These are phyloP conservation scores for Euphorbia celastroides DNA, from an alignment of 441 rosid species.

Conservation along the genomic window DNA sequence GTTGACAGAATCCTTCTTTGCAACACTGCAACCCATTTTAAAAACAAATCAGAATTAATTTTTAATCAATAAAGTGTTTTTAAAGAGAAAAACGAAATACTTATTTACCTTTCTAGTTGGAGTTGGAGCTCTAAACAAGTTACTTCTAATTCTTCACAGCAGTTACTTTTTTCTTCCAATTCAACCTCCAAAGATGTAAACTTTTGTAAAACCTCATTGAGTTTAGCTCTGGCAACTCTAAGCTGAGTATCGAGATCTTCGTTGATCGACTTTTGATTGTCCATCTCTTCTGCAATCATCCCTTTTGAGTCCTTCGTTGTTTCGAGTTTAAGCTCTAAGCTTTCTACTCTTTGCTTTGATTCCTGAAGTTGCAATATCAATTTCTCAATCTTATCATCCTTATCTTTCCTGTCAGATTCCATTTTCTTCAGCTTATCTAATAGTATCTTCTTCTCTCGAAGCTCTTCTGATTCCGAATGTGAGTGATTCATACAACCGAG, in stretches of 20 bases:
- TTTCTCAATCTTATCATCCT: conserved; percentile 32
- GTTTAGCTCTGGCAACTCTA: conserved; percentile 47
- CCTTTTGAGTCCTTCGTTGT: conserved; percentile 42
- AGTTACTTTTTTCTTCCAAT: conserved; percentile 65
- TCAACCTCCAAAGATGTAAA: conserved; percentile 86
- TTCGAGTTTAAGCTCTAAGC: conserved; percentile 43
- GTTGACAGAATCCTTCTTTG: conserved; percentile 47
- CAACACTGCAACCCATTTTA: conserved; percentile 41
- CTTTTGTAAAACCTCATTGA: conserved; percentile 63
- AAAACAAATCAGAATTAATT: conserved; percentile 14
- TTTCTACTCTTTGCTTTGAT: conserved; percentile 42
- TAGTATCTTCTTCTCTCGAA: conserved; percentile 30
- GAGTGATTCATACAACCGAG: conserved; percentile 45
- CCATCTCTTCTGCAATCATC: conserved; percentile 57
- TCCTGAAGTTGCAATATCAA: conserved; percentile 36
- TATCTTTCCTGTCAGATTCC: conserved; percentile 22
- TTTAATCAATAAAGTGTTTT: neutral
- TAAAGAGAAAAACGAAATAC: neutral
- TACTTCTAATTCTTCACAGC: conserved; percentile 86
- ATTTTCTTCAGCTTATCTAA: conserved; percentile 33
- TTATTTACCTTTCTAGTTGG: conserved; percentile 69
- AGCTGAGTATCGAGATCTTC: conserved; percentile 87
- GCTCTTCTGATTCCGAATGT: conserved; percentile 9
- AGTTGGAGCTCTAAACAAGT: conserved; percentile 92
- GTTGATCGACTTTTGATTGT: conserved; percentile 59